Evolutionary conservation across 352 stramenopile genomes (phyloP), one percentile per base, ranked within the genome.

Genomic region (Plasmopara halstedii): DNA sequence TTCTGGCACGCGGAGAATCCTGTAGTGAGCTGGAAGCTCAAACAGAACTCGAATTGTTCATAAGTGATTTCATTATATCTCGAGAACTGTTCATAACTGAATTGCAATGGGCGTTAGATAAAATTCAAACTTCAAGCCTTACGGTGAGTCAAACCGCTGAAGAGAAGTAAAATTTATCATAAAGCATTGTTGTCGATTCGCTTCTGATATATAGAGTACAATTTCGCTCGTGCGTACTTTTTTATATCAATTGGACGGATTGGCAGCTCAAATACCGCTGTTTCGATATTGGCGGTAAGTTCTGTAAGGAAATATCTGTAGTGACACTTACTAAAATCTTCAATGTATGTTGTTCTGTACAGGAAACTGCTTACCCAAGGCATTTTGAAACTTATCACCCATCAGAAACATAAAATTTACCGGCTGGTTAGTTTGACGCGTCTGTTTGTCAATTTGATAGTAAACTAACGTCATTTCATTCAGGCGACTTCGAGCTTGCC

Each of bases 51-150:
- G 53, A 72, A 33, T 22, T 67, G 11, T 50, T 76, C 26, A 34
- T 76, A 17, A 46, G 50, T 26, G 65, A 73, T 17, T 67, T 72
- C 13, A 42, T 64, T 1, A 51, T 70, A 18, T 50, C 54, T 32
- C 51, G 39, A 56, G 36, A 35, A 13, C 33, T 69, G 14, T 58
- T 62, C 13, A 53, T 61, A 22, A 47, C 56, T 38, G 47, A 63
- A 31, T 29, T 70, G 20, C 19, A 55, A 19, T 14, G 3, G 20
- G 31, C 29, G 6, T 0, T 66, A 22, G 17, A 55, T 18, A 41
- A 59, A 18, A 33, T 2, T 14, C 37, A 43, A 10, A 43, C 22
- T 17, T 8, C 35, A 38, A 45, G 11, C 14, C 20, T 37, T 21
- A 32, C 45, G 56, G 61, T 66, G 25, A 56, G 48, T 13, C 7